Percentiles rank a stretch among this genome's conserved stretches.
Conservation (phyloP, 1,284 basidiomycete genomes). For the Boletus sp. region DNA sequence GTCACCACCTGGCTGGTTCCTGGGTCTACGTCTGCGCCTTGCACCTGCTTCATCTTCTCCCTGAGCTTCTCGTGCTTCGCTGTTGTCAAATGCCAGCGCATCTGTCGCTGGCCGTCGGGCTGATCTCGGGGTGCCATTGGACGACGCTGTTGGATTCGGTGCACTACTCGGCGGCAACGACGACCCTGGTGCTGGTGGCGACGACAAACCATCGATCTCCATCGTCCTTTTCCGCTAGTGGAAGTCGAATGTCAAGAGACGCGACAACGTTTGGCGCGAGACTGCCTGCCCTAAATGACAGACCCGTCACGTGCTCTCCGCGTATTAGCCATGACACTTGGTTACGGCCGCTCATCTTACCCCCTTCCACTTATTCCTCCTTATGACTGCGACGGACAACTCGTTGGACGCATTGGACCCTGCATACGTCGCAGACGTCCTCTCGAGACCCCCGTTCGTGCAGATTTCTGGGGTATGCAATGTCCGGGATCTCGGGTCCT, state of each 20-base stretch:
- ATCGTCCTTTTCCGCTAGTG: slow-evolving; percentile 34
- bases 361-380: not conserved
- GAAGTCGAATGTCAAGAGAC: slow-evolving; percentile 25
- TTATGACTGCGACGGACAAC: slow-evolving; percentile 33
- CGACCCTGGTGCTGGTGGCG: slow-evolving; percentile 46
- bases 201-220: slow-evolving; percentile 47
- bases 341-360: not conserved
- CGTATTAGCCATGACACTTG: slow-evolving; percentile 5
- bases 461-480: slow-evolving; percentile 70
- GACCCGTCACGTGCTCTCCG: slow-evolving; percentile 24
- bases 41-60: slow-evolving; percentile 43
- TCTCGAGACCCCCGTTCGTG: slow-evolving; percentile 71
- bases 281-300: slow-evolving; percentile 46
- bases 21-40: slow-evolving; percentile 50
- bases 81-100: slow-evolving; percentile 64
- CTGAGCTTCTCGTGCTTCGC: slow-evolving; percentile 53
- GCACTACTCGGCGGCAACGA: slow-evolving; percentile 73
- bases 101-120: slow-evolving; percentile 55
- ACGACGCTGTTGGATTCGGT: slow-evolving; percentile 52
- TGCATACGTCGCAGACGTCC: slow-evolving; percentile 58
- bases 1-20: slow-evolving; percentile 59
- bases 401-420: slow-evolving; percentile 67
- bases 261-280: slow-evolving; percentile 43
- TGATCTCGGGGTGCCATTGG: slow-evolving; percentile 44
- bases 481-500: slow-evolving; percentile 68